Evolutionary conservation across 495 filamentous ascomycete species (phyloP).

Genomic region (Talaromyces nanjingensis): DNA sequence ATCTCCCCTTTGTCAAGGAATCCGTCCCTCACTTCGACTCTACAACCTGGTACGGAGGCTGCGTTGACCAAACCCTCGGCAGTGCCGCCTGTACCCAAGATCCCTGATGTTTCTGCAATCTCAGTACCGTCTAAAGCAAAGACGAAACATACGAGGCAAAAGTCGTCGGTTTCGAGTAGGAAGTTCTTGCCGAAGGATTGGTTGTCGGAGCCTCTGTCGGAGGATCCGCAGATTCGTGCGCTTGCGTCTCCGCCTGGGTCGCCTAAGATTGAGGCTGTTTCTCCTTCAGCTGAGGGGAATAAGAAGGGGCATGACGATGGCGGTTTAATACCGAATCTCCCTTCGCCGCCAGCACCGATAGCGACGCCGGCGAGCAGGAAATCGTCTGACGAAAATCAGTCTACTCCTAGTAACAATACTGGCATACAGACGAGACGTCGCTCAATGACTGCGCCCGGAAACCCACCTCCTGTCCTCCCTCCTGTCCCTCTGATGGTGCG

Average conservation of each 20-base stretch:
- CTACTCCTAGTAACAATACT: neutral
- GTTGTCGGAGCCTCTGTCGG: constrained; percentile 27
- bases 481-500: constrained; percentile 21
- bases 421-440: constrained; percentile 12
- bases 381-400: neutral
- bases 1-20: constrained; percentile 1
- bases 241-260: constrained; percentile 25
- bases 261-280: constrained; percentile 1
- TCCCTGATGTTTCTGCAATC: constrained; percentile 14
- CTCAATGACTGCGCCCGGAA: constrained; percentile 20
- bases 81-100: constrained; percentile 13
- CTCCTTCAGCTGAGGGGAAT: constrained; percentile 14
- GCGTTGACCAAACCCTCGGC: neutral
- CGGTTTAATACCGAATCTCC: neutral
- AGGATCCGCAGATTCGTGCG: constrained; percentile 37
- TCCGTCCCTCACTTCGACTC: constrained; percentile 1
- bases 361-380: neutral
- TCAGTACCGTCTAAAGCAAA: constrained; percentile 13
- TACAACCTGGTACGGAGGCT: constrained; percentile 5
- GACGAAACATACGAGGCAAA: constrained; percentile 24
- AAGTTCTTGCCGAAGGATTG: constrained; percentile 33
- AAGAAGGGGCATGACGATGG: constrained; percentile 22
- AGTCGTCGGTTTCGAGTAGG: constrained; percentile 34
- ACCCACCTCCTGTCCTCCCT: constrained; percentile 27
- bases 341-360: neutral